Evolutionary conservation across 345 rosid species (phyloP), one percentile per base, ranked within the genome.

Genomic region (Linum lewisii): DNA sequence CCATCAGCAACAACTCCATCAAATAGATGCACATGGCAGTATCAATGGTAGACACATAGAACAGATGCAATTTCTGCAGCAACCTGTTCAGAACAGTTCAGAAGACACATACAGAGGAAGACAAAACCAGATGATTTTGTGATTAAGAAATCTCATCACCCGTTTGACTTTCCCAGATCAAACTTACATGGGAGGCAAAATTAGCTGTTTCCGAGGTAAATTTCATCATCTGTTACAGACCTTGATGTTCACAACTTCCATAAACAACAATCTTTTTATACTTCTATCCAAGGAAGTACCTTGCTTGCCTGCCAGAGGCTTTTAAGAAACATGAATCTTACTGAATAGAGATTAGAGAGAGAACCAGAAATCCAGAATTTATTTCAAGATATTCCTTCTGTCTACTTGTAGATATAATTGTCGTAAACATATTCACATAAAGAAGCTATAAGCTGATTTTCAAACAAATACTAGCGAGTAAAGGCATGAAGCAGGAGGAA

Each of bases 401-500:
- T 42, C 18, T n/a, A n/a, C n/a, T n/a, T n/a, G n/a, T n/a, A n/a
- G n/a, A n/a, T n/a, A n/a, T n/a, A n/a, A n/a, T n/a, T n/a, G n/a
- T n/a, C n/a, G n/a, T n/a, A n/a, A n/a, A n/a, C n/a, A n/a, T n/a
- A n/a, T n/a, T n/a, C n/a, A n/a, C n/a, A n/a, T n/a, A n/a, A n/a
- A n/a, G n/a, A n/a, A n/a, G n/a, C n/a, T n/a, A n/a, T n/a, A n/a
- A n/a, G n/a, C n/a, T n/a, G n/a, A n/a, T n/a, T n/a, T n/a, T n/a
- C n/a, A n/a, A n/a, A n/a, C n/a, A 42, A 42, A 42, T 21, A 58
- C 62, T 73, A 90, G 44, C 69, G 73, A 54, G 69, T 66, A 64
- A 83, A 87, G 10, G 94, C 82, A 63, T 81, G 81, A 51, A 87
- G 67, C 42, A 79, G 81, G 36, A 90, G 81, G 6, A 73, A 70